Conservation (phyloP, 805 yeast species). For the Monosporozyma siamensis region DNA sequence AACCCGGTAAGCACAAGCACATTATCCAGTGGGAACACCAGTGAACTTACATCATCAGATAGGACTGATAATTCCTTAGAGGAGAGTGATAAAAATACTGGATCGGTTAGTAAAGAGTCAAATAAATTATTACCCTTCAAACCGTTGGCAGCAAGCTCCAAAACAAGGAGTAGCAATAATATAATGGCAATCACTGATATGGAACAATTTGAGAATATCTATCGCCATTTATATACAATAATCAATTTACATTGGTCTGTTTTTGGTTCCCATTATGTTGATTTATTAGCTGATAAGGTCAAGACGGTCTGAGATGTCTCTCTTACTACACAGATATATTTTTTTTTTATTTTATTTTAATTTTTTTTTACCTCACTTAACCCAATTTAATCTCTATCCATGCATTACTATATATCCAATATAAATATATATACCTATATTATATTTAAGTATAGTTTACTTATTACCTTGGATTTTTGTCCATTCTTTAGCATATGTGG, state of each 20-base stretch:
- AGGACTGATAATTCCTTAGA: constrained; percentile 1
- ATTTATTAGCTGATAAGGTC: constrained; percentile 26
- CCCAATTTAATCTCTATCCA: too few species aligned
- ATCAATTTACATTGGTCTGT: constrained; percentile 78
- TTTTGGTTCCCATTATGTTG: constrained; percentile 60
- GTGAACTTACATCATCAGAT: constrained; percentile 5
- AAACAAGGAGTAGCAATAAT: constrained; percentile 1
- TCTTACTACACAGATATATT: too few species aligned
- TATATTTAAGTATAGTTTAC: too few species aligned
- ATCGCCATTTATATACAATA: constrained; percentile 53
- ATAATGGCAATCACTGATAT: constrained; percentile 24
- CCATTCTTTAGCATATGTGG: too few species aligned
- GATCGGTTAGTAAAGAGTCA: background rate
- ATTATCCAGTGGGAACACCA: constrained; percentile 5
- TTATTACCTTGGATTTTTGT: too few species aligned
- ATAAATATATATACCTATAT: too few species aligned
- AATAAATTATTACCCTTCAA: constrained; percentile 4
- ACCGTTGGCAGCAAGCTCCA: constrained; percentile 2
- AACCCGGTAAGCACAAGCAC: constrained; percentile 8
- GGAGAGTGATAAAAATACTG: background rate
- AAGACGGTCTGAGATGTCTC: constrained; percentile 33
- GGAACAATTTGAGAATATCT: constrained; percentile 50
- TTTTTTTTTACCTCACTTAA: background rate
- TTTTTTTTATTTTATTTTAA: constrained; percentile 50
- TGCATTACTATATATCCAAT: too few species aligned